Conservation (phyloP, 257 asterid species). For the Pogostemon cablin region DNA sequence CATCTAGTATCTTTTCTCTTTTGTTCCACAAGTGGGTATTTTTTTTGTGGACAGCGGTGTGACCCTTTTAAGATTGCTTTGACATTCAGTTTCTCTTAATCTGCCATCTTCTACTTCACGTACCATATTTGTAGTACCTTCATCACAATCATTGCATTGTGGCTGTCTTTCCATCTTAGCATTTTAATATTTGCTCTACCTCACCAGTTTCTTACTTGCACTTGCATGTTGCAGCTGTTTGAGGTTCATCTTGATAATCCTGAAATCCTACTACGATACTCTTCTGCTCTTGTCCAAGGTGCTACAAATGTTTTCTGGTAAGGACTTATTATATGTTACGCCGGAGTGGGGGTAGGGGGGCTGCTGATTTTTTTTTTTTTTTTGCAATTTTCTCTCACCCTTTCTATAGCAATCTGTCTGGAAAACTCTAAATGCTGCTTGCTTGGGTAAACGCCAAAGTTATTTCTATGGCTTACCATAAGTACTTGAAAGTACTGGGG, state of each 20-base stretch:
- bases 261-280: constrained; percentile 80
- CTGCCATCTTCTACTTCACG: constrained; percentile 10
- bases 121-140: constrained; percentile 1
- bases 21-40: constrained; percentile 97
- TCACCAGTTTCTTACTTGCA: constrained; percentile 3
- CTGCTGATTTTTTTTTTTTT: constrained; percentile 39
- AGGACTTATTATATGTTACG: constrained; percentile 29
- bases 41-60: constrained; percentile 25
- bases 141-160: background rate
- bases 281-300: constrained; percentile 95
- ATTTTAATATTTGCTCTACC: background rate
- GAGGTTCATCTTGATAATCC: constrained; percentile 80
- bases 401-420: constrained; percentile 15
- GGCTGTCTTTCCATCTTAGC: constrained; percentile 16
- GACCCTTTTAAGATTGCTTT: constrained; percentile 35
- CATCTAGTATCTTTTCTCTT: constrained; percentile 74
- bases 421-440: constrained; percentile 18
- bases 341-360: constrained; percentile 32
- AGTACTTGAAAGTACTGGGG: background rate
- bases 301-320: constrained; percentile 97
- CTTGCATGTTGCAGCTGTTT: constrained; percentile 65
- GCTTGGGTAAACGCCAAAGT: background rate
- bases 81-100: constrained; percentile 32
- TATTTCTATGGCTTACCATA: background rate
- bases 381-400: constrained; percentile 1